These are phyloP conservation scores for Chaetomiaceae sp. DNA, from an alignment of 2,329 filamentous ascomycete species.

Conservation along the genomic window DNA sequence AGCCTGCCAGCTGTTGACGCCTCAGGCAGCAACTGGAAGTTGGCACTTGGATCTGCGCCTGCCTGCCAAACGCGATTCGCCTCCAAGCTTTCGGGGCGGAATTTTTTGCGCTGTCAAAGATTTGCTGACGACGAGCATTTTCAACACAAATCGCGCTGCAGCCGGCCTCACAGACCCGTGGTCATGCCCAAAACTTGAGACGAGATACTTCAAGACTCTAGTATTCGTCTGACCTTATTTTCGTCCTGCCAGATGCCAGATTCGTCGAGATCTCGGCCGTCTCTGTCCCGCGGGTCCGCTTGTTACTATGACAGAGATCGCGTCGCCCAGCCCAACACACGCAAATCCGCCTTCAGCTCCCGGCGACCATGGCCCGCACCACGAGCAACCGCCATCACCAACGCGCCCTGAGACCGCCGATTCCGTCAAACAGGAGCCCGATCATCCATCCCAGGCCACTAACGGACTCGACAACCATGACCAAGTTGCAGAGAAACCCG, in stretches of 20 bases:
- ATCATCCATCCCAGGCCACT: background rate
- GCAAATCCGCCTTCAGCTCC: constrained; percentile 31
- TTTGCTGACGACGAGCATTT: constrained; percentile 49
- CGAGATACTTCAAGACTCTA: constrained; percentile 41
- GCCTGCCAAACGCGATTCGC: constrained; percentile 16
- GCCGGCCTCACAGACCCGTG: constrained; percentile 45
- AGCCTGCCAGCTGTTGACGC: background rate
- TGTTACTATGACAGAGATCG: constrained; percentile 57
- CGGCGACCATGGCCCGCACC: constrained; percentile 24
- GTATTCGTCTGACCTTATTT: constrained; percentile 53
- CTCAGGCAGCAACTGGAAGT: constrained; percentile 20
- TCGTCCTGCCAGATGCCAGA: constrained; percentile 53
- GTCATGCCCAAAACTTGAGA: constrained; percentile 52
- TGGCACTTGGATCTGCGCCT: background rate
- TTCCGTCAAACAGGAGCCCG: constrained; percentile 9
- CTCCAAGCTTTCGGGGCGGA: constrained; percentile 22
- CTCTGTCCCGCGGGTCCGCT: constrained; percentile 38
- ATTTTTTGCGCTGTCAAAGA: constrained; percentile 39
- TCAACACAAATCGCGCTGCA: constrained; percentile 41
- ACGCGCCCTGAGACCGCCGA: constrained; percentile 12
- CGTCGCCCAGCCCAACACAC: constrained; percentile 49
- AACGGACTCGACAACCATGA: constrained; percentile 7
- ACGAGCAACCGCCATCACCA: constrained; percentile 19
- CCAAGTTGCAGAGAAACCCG: background rate
- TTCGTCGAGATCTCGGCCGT: constrained; percentile 52